Percentiles rank a stretch among this genome's conserved stretches.
phyloP scores from a whole-genome alignment of 805 yeast species.

The Starmerella powellii region DNA sequence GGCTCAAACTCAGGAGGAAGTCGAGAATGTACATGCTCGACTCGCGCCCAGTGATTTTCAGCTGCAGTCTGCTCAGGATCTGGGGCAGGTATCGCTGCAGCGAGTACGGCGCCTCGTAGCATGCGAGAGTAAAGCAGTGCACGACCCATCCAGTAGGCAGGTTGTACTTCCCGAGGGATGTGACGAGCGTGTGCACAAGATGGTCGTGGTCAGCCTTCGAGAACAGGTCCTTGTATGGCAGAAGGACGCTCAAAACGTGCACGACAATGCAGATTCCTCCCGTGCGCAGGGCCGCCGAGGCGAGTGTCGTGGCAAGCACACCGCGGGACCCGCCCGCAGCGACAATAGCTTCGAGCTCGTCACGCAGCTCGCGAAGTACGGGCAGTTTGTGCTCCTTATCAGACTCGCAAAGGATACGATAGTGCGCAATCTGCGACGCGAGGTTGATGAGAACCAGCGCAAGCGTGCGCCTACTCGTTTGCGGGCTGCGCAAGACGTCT shows the following conservation, averaged over 20 bases:
- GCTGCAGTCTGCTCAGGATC: constrained; percentile 63
- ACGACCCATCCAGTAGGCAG: constrained; percentile 58
- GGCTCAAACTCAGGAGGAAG: constrained; percentile 52
- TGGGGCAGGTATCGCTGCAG: constrained; percentile 55
- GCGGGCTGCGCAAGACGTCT: constrained; percentile 38
- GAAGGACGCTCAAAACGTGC: constrained; percentile 41
- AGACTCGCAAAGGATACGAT: constrained; percentile 38
- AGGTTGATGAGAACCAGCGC: constrained; percentile 53
- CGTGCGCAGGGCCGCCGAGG: constrained; percentile 19
- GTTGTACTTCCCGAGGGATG: constrained; percentile 56
- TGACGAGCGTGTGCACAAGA: constrained; percentile 45
- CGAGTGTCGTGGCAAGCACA: constrained; percentile 2
- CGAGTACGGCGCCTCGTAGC: constrained; percentile 68
- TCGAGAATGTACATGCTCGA: constrained; percentile 67
- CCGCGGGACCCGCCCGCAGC: constrained; percentile 9
- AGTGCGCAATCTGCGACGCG: constrained; percentile 36
- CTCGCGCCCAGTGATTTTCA: constrained; percentile 55
- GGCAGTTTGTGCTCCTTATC: constrained; percentile 23
- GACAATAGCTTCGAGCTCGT: constrained; percentile 6
- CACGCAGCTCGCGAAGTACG: constrained; percentile 6
- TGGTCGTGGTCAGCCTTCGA: constrained; percentile 50
- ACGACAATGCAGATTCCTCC: constrained; percentile 36
- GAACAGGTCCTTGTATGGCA: constrained; percentile 44
- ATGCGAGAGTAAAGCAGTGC: constrained; percentile 61
- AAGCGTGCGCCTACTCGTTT: constrained; percentile 51